Percentiles rank a stretch among this genome's conserved stretches.
Evolutionary conservation across 208 protist species (phyloP).

Genomic region (Wallacemonas sp.): DNA sequence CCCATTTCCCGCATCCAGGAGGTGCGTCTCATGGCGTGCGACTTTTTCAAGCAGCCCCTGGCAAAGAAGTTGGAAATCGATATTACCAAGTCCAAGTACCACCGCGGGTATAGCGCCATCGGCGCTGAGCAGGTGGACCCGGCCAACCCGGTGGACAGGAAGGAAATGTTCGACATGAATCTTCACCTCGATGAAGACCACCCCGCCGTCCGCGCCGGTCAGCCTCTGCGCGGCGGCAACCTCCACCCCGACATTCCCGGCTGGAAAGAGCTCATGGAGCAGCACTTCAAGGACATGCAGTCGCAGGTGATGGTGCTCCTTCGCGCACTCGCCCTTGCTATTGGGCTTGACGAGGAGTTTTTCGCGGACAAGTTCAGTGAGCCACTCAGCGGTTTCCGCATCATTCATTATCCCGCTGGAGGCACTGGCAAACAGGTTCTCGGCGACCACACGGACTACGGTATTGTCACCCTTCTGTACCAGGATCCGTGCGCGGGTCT

Average conservation of each 20-base stretch:
- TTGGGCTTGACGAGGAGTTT: conserved; percentile 47
- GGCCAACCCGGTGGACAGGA: conserved; percentile 40
- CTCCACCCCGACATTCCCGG: conserved; percentile 45
- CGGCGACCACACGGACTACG: conserved; percentile 82
- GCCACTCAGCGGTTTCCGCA: conserved; percentile 66
- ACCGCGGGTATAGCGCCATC: conserved; percentile 63
- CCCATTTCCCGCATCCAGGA: conserved; percentile 29
- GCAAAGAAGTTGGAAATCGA: conserved; percentile 74
- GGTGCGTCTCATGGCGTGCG: conserved; percentile 41
- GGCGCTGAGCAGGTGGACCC: conserved; percentile 59
- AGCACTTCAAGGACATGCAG: conserved; percentile 64
- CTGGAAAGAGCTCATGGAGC: conserved; percentile 55
- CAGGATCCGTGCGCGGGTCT: conserved; percentile 59
- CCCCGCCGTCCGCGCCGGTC: conserved; percentile 48
- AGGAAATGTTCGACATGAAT: conserved; percentile 79
- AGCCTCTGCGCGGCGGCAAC: conserved; percentile 65
- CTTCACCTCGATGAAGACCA: conserved; percentile 52
- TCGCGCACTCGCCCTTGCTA: conserved; percentile 51
- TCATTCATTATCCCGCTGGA: conserved; percentile 59
- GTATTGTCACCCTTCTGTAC: conserved; percentile 78
- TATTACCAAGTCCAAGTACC: conserved; percentile 47
- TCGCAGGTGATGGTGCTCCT: conserved; percentile 44
- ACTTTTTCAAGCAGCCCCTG: conserved; percentile 51
- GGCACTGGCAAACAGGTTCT: conserved; percentile 41
- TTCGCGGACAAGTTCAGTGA: conserved; percentile 63